phyloP scores from a whole-genome alignment of 1,284 basidiomycete genomes.

The Moesziomyces globuligerus region DNA sequence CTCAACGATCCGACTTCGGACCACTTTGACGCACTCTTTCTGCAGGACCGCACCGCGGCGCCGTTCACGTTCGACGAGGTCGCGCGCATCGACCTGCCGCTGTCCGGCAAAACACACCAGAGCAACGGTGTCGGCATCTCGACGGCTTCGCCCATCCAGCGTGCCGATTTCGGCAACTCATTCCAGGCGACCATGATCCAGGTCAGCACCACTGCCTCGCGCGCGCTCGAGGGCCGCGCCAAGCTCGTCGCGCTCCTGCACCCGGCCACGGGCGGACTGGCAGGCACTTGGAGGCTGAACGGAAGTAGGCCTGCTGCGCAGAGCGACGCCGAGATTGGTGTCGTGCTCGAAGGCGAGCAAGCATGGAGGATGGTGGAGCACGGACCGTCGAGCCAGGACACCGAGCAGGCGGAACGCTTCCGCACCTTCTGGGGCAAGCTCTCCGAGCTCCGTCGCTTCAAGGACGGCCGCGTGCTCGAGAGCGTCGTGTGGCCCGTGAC shows the following conservation, averaged over 20 bases:
- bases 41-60: slow-evolving; percentile 68
- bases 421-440: slow-evolving; percentile 89
- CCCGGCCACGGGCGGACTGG: slow-evolving; percentile 33
- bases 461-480: slow-evolving; percentile 90
- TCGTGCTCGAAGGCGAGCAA: slow-evolving; percentile 52
- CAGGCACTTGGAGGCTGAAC: slow-evolving; percentile 42
- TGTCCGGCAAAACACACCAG: slow-evolving; percentile 7
- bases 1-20: slow-evolving; percentile 70
- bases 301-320: slow-evolving; percentile 25
- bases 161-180: slow-evolving; percentile 50
- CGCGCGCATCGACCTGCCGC: slow-evolving; percentile 48
- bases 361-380: slow-evolving; percentile 66
- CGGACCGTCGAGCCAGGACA: slow-evolving; percentile 71
- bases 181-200: slow-evolving; percentile 43
- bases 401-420: slow-evolving; percentile 73
- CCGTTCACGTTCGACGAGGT: slow-evolving; percentile 67
- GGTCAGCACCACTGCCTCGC: slow-evolving; percentile 52
- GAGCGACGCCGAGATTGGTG: slow-evolving; percentile 53
- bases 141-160: slow-evolving; percentile 22
- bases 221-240: slow-evolving; percentile 37
- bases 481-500: slow-evolving; percentile 85
- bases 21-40: slow-evolving; percentile 79
- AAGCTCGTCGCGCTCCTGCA: slow-evolving; percentile 47
- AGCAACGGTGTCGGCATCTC: slow-evolving; percentile 17
- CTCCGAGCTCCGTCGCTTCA: slow-evolving; percentile 94